Base-by-base conservation (phyloP, 495 filamentous ascomycete species). In the Evansstolkia leycettana region DNA sequence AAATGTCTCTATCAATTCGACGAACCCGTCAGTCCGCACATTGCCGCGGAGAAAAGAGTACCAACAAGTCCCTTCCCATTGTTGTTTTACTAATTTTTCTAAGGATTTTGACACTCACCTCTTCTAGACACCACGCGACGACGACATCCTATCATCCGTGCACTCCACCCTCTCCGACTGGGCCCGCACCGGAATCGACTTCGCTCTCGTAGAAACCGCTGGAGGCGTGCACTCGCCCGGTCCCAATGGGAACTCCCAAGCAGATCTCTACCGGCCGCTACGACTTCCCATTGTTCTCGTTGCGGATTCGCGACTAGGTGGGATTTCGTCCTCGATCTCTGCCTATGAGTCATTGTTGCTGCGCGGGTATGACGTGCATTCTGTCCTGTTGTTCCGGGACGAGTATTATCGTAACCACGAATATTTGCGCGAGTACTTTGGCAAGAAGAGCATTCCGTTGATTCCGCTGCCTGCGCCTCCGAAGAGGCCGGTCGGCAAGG, bases 171-270 rank as follows among this genome's bases (percentile, higher is more conserved):
- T 71, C 27, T 55, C 47, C 33, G 48, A 39, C 40, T 72, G 57
- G 57, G 64, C 57, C 19, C 45, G 28, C 33, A 55, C 29, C 9
- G 50, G 51, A 6, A 40, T 64, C 26, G 51, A 56, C 26, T 53
- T 68, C 34, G 58, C 76, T 2, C 57, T 88, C 19, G 61, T 88
- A 23, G 82, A 88, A 51, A 87, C 82, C 1, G 82, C 82, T 0
- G 82, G 82, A 3, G 82, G 82, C 7, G 75, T 82, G 0, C 72
- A 84, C 46, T 84, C 80, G 1, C 82, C 82, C 0, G 69, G 70
- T 1, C 81, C 80, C 8, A 78, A 73, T 36, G 81, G 79, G n/a
- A 76, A 63, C 17, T 78, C 77, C 0, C 82, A 88, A 46, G 81
- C 76, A 5, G 81, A 88, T 44, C 52, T 84, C 17, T 88, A 83